Evolutionary conservation across 768 basidiomycete species (phyloP), one percentile per base, ranked within the genome.

Genomic region (Xanthoconium stramineum): DNA sequence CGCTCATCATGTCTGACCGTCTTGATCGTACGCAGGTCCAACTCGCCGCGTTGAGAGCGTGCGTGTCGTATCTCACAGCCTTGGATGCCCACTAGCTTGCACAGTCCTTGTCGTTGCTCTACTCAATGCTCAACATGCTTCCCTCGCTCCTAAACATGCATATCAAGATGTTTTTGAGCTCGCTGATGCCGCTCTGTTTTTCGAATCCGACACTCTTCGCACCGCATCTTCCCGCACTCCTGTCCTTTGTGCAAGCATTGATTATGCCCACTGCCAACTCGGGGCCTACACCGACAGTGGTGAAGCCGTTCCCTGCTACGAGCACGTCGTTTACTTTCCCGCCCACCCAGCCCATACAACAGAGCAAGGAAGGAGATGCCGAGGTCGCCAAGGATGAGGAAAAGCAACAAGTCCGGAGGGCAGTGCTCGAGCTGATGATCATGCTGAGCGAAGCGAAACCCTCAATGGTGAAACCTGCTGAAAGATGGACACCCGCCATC

Each of bases 351-450:
- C 65, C 65, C 9, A 62, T 67, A 3, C 75, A 70, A 20, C 67
- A 76, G 24, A 94, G 74, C 0, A 81, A 80, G 9, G 76, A 74
- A 9, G 93, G 75, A 65, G 72, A 72, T 5, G 66, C 74, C 3
- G 78, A 79, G 40, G 60, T 57, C 0, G 76, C 78, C 17, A 80
- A 79, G 24, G 78, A 81, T n/a, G 88, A 93, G 47, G 86, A 88
- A 55, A 79, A 82, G 52, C 80, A 84, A 39, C 84, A 86, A n/a
- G 77, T 91, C 32, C 77, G 90, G 11, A 81, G 85, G 50, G 82
- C 84, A 1, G 88, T 90, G 10, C 73, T 94, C 11, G 93, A 95
- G 70, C 83, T 95, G 50, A 86, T 95, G 83, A 77, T 94, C 51
- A 83, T 81, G 13, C 70, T 96, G n/a, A 83, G 81, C 30, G 92